Evolutionary conservation across 208 protist species (phyloP), one percentile per base, ranked within the genome.

Genomic region (Borovskyia barvae): DNA sequence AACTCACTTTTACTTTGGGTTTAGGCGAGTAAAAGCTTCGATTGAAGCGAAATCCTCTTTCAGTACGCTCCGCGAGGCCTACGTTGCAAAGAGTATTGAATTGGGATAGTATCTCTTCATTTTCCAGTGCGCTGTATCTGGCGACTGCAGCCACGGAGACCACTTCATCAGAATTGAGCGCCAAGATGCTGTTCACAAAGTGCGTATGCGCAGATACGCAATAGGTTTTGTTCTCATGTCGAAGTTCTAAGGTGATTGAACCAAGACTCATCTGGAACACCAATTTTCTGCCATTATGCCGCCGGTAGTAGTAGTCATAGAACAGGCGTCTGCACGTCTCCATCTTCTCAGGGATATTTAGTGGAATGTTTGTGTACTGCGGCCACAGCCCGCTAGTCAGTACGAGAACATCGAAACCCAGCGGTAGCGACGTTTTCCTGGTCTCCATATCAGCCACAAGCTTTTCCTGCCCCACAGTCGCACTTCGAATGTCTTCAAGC

Each of bases 311-410:
- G 59, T 83, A 84, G 11, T 77, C 39, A 9, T 56, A 25, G 58
- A 94, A 90, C 6, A 74, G 43, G n/a, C n/a, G 11, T 29, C 66
- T 72, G 66, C 82, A 92, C 40, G 35, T 24, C 25, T 80, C 58
- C 82, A 94, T 88, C 25, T 49, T 41, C 1, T 59, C 50, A 14
- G 81, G 79, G 30, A 90, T 57, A 19, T 37, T 42, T 4, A 90
- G 52, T 8, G 43, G 29, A 22, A 82, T 53, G 19, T 66, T 64
- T 14, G 77, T 50, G 55, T 80, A 83, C 25, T 77, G 63, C 22
- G 84, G 85, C 82, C 84, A 91, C 42, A 85, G 69, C 24, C 77
- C 84, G 15, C 58, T 66, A 14, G 76, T 90, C 39, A 94, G 72
- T 5, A 94, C 75, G 15, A 69, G 60, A 51, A 77, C 72, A 30